Evolutionary conservation across 805 yeast species (phyloP), one percentile per base, ranked within the genome.

Genomic region (Candida sphagnicola): DNA sequence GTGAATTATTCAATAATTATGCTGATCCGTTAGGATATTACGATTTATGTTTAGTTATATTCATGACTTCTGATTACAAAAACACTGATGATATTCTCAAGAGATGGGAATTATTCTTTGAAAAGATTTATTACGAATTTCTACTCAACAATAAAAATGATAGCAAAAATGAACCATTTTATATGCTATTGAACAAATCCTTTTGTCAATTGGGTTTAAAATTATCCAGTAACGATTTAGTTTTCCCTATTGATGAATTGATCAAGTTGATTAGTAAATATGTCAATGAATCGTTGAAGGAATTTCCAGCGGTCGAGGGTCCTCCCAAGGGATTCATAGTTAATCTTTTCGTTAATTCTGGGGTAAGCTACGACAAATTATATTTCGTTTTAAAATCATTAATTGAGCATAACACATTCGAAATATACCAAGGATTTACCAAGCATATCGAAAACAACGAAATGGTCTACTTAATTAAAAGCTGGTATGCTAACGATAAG

Each of bases 11-110:
- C 68, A 91, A 93, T 62, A 82, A 78, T 46, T 91, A 74, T 60
- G 87, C 95, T 10, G 90, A 85, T 50, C 95, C 95, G 17, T 66
- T 90, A 44, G 91, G 91, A 5, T 91, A 90, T 55, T 80, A 82
- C 59, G 95, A 86, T 49, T 70, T 91, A 36, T 84, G 95, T 44
- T 69, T 90, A 42, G 61, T 78, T 29, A 80, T 89, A 12, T 86
- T 85, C 69, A 85, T 86, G 54, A 76, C 84, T 11, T 81, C 97
- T 2, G 96, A 91, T 54, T 83, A 83, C 59, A 78, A 91, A 53
- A 86, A 86, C 52, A 72, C 81, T 10, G 95, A 86, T 48, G 96
- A 86, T 56, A 84, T 91, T 38, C 64, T 80, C 47, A 75, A 79
- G 39, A 80, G 89, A 60, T 91, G 96, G 95, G 80, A 77, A 45